Conservation (phyloP, 75 land plant genomes). For the Adiantum capillusveneris region DNA sequence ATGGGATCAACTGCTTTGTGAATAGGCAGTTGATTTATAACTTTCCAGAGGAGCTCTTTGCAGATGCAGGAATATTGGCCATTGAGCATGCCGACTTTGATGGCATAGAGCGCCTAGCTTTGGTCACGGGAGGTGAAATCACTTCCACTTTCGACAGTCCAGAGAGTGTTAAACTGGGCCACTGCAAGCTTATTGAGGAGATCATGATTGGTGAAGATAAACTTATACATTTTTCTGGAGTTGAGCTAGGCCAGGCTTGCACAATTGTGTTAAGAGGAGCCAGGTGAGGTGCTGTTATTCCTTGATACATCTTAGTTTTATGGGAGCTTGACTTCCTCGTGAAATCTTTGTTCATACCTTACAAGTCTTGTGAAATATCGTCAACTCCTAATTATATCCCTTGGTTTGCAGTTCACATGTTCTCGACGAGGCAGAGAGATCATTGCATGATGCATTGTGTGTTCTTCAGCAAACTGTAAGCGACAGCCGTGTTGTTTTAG, state of each 20-base stretch:
- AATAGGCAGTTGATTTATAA: slow-evolving; percentile 93
- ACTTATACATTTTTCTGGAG: slow-evolving; percentile 94
- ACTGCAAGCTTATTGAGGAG: slow-evolving; percentile 96
- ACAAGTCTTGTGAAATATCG: too few relatives aligned
- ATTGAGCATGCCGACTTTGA: slow-evolving; percentile 99
- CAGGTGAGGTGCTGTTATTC: slow-evolving; percentile 64
- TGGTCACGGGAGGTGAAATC: slow-evolving; percentile 97
- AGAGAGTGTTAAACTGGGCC: slow-evolving; percentile 89
- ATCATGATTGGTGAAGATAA: slow-evolving; percentile 98
- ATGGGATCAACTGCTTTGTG: slow-evolving; percentile 96
- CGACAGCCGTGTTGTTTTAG: slow-evolving; percentile 81
- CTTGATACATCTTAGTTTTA: too few relatives aligned
- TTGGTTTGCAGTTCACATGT: slow-evolving; percentile 63
- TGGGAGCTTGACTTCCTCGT: too few relatives aligned
- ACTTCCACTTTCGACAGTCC: slow-evolving; percentile 96
- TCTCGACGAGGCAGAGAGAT: slow-evolving; percentile 93
- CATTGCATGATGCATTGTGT: slow-evolving; percentile 93
- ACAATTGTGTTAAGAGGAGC: slow-evolving; percentile 94
- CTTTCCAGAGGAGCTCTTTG: slow-evolving; percentile 97
- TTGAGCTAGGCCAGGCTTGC: slow-evolving; percentile 95
- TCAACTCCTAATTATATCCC: too few relatives aligned
- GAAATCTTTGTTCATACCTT: too few relatives aligned
- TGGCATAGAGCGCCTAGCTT: slow-evolving; percentile 88
- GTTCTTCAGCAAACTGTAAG: slow-evolving; percentile 82
- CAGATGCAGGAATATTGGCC: slow-evolving; percentile 95